Evolutionary conservation across 2,329 filamentous ascomycete species (phyloP).

Genomic region (Mycosphaerella sp.): DNA sequence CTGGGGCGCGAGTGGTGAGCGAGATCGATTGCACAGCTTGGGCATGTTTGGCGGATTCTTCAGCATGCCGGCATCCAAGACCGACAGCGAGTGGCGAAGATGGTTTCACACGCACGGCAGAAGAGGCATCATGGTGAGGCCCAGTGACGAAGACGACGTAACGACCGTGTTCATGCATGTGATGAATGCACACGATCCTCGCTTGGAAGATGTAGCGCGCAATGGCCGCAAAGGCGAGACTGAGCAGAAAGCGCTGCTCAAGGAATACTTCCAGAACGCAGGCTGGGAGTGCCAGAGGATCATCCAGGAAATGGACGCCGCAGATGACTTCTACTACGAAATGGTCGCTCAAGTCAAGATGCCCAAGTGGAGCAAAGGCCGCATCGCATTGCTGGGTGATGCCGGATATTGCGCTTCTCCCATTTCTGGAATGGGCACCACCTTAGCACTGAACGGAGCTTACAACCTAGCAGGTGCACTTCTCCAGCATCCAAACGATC

Average conservation of each 20-base stretch:
- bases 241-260: conserved; percentile 28
- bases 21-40: conserved; percentile 16
- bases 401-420: conserved; percentile 31
- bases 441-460: conserved; percentile 32
- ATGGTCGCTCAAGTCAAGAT: conserved; percentile 31
- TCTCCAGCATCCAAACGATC: conserved; percentile 16
- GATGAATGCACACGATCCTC: conserved; percentile 23
- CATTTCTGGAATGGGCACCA: conserved; percentile 35
- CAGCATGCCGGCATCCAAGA: conserved; percentile 23
- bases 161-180: conserved; percentile 27
- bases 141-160: conserved; percentile 19
- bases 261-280: conserved; percentile 25
- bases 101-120: conserved; percentile 31
- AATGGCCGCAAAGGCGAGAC: conserved; percentile 17
- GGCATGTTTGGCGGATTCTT: conserved; percentile 33
- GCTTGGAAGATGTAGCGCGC: conserved; percentile 17
- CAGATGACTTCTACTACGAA: conserved; percentile 33
- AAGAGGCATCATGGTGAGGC: conserved; percentile 30
- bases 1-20: conserved; percentile 25
- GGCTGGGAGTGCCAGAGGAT: conserved; percentile 30
- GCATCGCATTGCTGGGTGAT: conserved; percentile 31
- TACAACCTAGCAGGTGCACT: conserved; percentile 33
- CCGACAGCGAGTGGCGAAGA: conserved; percentile 29
- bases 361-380: conserved; percentile 27
- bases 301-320: conserved; percentile 25